phyloP scores from a whole-genome alignment of 164 flowering plant species.

The Magnolia kwangsiensis region DNA sequence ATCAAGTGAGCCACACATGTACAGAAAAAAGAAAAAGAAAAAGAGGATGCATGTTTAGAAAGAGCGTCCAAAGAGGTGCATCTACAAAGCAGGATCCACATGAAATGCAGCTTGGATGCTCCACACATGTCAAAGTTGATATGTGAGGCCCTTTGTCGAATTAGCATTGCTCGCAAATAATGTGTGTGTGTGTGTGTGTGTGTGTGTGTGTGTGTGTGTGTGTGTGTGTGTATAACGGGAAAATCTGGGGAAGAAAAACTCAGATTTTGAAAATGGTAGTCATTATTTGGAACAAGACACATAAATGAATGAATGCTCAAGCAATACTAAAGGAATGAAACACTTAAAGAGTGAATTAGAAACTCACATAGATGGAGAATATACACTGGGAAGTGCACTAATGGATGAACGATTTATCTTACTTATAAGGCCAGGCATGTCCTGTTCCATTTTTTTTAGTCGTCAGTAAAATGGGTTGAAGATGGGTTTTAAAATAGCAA shows the following conservation, averaged over 20 bases:
- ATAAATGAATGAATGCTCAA: background rate
- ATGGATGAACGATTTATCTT: slow-evolving; percentile 60
- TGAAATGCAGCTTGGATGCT: background rate
- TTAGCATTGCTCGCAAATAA: background rate
- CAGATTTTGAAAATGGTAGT: background rate
- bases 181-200: too few species aligned
- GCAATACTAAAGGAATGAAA: background rate
- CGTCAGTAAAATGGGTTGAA: background rate
- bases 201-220: too few species aligned
- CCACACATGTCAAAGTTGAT: background rate
- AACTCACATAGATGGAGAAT: slow-evolving; percentile 66
- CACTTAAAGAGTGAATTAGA: background rate
- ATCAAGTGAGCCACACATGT: background rate
- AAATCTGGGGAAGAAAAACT: background rate
- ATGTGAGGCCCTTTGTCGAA: background rate
- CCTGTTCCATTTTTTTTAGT: slow-evolving; percentile 33
- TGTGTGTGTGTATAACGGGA: too few species aligned
- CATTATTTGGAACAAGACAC: background rate
- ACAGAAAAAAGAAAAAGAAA: too few species aligned
- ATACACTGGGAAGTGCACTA: slow-evolving; percentile 64
- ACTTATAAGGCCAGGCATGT: slow-evolving; percentile 65
- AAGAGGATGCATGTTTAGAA: background rate
- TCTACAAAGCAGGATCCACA: background rate
- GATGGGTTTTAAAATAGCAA: background rate
- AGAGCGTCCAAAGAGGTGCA: background rate